Evolutionary conservation across 306 rosid genomes (phyloP), one percentile per base, ranked within the genome.

Genomic region (Senna tora): DNA sequence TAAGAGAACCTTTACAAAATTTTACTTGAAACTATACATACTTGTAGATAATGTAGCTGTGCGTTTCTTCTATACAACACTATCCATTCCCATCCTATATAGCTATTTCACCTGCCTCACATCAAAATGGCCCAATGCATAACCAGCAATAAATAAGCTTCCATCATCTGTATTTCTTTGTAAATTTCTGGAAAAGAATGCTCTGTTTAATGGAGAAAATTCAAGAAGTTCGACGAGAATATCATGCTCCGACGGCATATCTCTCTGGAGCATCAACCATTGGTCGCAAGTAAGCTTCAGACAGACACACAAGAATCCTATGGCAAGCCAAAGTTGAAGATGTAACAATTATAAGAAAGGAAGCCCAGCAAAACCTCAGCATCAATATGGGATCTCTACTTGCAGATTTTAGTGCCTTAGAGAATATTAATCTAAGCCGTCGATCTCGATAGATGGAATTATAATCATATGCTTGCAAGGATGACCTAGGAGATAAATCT

Each of bases 271-370:
- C 76, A 68, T 86, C 71, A 0, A 87, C 67, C 30, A 86, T 52
- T 16, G 86, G 81, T 1, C 77, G 85, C 42, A 94, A 75, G 83
- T 84, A 82, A 39, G 85, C 81, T 82, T 94, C 92, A 0, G 98
- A 89, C 6, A 94, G 62, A 30, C 81, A 81, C 73, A 91, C 84
- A 42, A 87, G 12, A 43, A 65, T 58, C 65, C 82, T 81, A 46
- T 87, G 96, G 67, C 87, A 89, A 80, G 98, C 97, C 85, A 80
- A 16, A 64, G 87, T 82, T 19, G 90, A 84, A 72, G 97, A 93
- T 65, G 81, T 82, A 49, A 83, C 58, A 15, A 80, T 53, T 77
- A 84, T 77, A 34, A 83, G 62, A 56, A 83, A 58, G 75, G 96
- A 91, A 62, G 86, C 78, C 96, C 88, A 94, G 74, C 38, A 87